A percentile compares a stretch with the other conserved stretches of the same genome.
Evolutionary conservation across 495 filamentous ascomycete genomes (phyloP).

Genomic region (Trichoderma reesei): DNA sequence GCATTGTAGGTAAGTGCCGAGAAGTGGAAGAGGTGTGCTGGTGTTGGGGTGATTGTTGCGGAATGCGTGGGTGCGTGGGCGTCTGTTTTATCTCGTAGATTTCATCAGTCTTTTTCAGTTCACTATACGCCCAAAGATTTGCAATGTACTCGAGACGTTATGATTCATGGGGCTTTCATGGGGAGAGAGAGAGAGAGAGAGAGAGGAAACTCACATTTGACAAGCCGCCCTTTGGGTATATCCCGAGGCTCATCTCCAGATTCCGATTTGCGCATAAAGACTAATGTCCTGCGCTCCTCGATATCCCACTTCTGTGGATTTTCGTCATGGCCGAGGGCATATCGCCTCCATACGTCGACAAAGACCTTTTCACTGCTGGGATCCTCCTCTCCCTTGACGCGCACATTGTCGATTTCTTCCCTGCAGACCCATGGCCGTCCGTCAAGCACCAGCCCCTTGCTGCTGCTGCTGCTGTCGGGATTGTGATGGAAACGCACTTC

Average conservation of each 20-base stretch:
- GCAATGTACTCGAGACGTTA: too few relatives aligned
- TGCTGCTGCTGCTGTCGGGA: too few relatives aligned
- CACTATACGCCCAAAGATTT: too few relatives aligned
- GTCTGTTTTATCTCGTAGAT: not conserved
- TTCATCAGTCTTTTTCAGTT: too few relatives aligned
- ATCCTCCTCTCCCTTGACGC: slow-evolving; percentile 22
- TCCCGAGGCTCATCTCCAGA: slow-evolving; percentile 8
- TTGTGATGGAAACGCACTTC: slow-evolving; percentile 34
- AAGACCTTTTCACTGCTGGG: slow-evolving; percentile 34
- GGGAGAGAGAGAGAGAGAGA: too few relatives aligned
- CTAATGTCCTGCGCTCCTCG: slow-evolving; percentile 27
- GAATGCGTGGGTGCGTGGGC: slow-evolving; percentile 33
- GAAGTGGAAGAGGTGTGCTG: slow-evolving; percentile 69
- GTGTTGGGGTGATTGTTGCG: slow-evolving; percentile 36
- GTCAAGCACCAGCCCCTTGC: slow-evolving; percentile 30
- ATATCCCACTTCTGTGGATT: slow-evolving; percentile 15
- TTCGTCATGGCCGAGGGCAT: slow-evolving; percentile 11
- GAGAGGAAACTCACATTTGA: slow-evolving; percentile 21
- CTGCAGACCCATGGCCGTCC: slow-evolving; percentile 45
- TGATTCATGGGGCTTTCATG: too few relatives aligned
- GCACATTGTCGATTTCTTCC: slow-evolving; percentile 55
- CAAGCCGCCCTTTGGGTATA: slow-evolving; percentile 13
- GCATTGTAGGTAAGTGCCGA: slow-evolving; percentile 80
- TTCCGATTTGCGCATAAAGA: slow-evolving; percentile 27
- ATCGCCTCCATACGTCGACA: slow-evolving; percentile 30